These are phyloP conservation scores for Penicillium sp. DNA, from an alignment of 2,329 filamentous ascomycete species.

Conservation along the genomic window DNA sequence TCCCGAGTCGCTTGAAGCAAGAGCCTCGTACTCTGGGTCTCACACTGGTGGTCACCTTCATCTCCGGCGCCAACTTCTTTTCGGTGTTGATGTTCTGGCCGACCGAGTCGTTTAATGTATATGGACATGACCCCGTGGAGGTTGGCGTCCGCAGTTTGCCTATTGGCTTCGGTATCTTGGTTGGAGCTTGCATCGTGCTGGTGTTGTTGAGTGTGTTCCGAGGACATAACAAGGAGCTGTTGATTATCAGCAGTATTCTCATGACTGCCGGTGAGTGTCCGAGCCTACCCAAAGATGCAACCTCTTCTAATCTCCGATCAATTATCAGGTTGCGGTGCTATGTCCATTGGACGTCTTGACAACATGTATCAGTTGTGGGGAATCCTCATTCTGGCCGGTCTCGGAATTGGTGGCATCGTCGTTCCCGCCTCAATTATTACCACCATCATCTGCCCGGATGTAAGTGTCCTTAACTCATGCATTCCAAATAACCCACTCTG, in stretches of 20 bases:
- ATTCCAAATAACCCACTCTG: neutral
- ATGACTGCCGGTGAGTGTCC: constrained; percentile 60
- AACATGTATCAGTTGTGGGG: constrained; percentile 57
- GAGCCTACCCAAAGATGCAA: neutral
- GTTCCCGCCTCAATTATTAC: constrained; percentile 67
- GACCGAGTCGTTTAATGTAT: constrained; percentile 63
- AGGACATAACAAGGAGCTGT: constrained; percentile 59
- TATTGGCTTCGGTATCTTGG: constrained; percentile 62
- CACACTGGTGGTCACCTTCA: constrained; percentile 58
- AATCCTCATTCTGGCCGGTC: constrained; percentile 59
- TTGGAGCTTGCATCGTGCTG: constrained; percentile 60
- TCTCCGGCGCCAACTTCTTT: constrained; percentile 60
- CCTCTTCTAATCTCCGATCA: neutral
- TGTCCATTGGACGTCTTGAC: constrained; percentile 51
- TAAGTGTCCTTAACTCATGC: constrained; percentile 16
- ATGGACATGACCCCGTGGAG: constrained; percentile 61
- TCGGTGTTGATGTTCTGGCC: constrained; percentile 60
- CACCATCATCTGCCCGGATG: constrained; percentile 67
- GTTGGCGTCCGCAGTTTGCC: constrained; percentile 66
- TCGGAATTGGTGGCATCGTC: constrained; percentile 67
- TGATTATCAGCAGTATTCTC: constrained; percentile 58
- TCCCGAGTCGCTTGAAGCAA: constrained; percentile 46
- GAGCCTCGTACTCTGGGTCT: constrained; percentile 52
- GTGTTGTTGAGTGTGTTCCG: constrained; percentile 57
- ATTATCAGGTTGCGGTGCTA: constrained; percentile 50